Evolutionary conservation across 179 eudicot genomes (phyloP), one percentile per base, ranked within the genome.

Genomic region (Spergularia azorica): DNA sequence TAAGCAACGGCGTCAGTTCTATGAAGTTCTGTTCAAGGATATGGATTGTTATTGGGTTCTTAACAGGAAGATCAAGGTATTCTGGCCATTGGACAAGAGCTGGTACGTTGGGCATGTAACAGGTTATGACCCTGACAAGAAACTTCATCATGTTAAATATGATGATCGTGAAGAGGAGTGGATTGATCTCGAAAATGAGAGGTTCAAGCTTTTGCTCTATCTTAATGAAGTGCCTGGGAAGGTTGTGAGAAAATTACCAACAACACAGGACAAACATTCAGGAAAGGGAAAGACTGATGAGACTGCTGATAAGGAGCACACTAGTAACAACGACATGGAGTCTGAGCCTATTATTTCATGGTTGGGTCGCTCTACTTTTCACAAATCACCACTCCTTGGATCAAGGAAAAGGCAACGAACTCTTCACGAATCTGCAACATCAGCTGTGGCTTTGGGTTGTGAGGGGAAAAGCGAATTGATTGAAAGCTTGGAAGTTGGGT

Each of bases 161-260:
- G 97, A 96, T 77, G 99, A 96, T 60, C 85, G 91, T 66, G 98
- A 94, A 48, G 94, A 94, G 76, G 99, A 94, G 82, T 94, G 94
- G 98, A 83, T 95, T 67, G 79, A 89, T 82, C 97, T 95, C 57
- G 87, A 81, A 59, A 84, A 84, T 72, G 99, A 93, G 84, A 89
- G 86, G 82, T 89, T 95, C 70, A 93, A 91, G 84, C 92, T 95
- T 61, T 84, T 95, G 84, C 88, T 95, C 74, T 83, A 93, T 57
- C 94, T 91, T 11, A 84, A 89, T 85, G 99, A 95, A 87, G 86
- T 88, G 80, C 97, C 97, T 64, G 79, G 73, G 58, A 86, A 71
- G 84, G 48, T 58, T 68, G 83, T 69, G 75, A 73, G 77, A 67
- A 80, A 76, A 79, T 82, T 71, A 66, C 76, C 78, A 58, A 70